Conservation (phyloP, 306 rosid species). For the Cicer cuneatum region DNA sequence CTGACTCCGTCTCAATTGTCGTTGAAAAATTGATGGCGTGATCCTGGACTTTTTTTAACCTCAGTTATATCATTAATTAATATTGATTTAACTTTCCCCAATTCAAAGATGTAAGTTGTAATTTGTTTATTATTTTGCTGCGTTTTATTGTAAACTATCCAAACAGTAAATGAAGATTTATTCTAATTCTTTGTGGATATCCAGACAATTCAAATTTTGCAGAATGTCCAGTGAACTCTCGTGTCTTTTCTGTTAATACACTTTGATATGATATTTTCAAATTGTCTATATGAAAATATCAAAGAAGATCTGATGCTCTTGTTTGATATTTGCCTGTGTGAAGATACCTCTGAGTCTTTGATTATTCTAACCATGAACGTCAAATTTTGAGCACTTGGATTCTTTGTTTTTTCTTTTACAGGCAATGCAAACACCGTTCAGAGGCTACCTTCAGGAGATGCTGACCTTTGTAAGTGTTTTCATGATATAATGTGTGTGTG, state of each 20-base stretch:
- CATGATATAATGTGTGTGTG: constrained; percentile 28
- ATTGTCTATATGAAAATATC: neutral
- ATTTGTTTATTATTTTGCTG: neutral
- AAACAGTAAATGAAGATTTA: neutral
- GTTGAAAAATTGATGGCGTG: no score
- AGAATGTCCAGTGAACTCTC: neutral
- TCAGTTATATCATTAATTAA: neutral
- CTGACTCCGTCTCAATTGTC: neutral
- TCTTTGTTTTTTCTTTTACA: constrained; percentile 46
- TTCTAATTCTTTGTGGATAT: neutral
- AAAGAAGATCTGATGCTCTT: neutral
- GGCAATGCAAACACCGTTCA: constrained; percentile 96
- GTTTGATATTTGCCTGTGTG: neutral
- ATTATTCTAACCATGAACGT: neutral
- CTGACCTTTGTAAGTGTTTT: constrained; percentile 66
- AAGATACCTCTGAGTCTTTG: neutral
- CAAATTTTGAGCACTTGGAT: constrained; percentile 21
- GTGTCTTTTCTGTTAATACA: constrained; percentile 1
- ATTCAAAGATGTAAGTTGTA: neutral
- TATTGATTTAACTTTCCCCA: neutral
- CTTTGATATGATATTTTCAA: neutral
- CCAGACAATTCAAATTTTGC: neutral
- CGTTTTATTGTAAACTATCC: neutral
- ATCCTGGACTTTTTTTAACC: neutral
- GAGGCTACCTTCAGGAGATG: constrained; percentile 94